phyloP scores from a whole-genome alignment of 2,329 filamentous ascomycete species.

The Beauveria brongniartii region DNA sequence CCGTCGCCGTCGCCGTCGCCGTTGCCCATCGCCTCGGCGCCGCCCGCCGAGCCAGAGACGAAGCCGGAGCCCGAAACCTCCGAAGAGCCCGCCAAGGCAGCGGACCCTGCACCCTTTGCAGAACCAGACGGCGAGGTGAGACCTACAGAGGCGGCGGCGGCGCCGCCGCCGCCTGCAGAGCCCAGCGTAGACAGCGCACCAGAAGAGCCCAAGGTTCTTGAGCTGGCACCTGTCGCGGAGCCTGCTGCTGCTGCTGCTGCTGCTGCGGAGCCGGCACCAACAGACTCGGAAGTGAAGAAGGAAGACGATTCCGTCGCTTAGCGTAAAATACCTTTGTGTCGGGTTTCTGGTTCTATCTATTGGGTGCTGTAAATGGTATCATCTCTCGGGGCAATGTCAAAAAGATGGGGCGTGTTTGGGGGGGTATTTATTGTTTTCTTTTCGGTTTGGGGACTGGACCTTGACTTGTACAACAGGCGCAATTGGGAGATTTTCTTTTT shows the following conservation, averaged over 20 bases:
- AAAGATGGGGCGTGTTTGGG: not conserved
- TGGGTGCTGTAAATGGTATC: not conserved
- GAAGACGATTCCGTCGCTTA: not conserved
- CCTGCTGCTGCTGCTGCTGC: not conserved
- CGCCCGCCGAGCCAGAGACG: not conserved
- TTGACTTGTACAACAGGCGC: constrained; percentile 9
- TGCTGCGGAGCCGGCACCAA: not conserved
- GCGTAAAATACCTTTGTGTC: not conserved
- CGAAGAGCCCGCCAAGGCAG: not conserved
- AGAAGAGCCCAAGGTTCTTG: not conserved
- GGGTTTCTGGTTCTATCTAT: not conserved
- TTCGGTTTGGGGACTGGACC: not conserved
- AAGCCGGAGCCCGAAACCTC: not conserved
- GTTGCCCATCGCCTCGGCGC: not conserved
- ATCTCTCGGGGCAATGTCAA: not conserved
- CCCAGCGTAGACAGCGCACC: not conserved
- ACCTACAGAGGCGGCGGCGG: not conserved
- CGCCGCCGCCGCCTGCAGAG: not conserved
- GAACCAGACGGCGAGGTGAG: constrained; percentile 3
- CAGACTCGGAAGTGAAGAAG: not conserved
- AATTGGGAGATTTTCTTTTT: not conserved
- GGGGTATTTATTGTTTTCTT: not conserved
- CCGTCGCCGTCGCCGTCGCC: not conserved
- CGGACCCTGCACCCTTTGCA: not conserved
- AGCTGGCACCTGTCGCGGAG: not conserved